Percentiles rank a stretch among this genome's conserved stretches.
These are phyloP conservation scores for Ophiostoma tasmaniense DNA, from an alignment of 2,329 filamentous ascomycete genomes.

Conservation along the genomic window DNA sequence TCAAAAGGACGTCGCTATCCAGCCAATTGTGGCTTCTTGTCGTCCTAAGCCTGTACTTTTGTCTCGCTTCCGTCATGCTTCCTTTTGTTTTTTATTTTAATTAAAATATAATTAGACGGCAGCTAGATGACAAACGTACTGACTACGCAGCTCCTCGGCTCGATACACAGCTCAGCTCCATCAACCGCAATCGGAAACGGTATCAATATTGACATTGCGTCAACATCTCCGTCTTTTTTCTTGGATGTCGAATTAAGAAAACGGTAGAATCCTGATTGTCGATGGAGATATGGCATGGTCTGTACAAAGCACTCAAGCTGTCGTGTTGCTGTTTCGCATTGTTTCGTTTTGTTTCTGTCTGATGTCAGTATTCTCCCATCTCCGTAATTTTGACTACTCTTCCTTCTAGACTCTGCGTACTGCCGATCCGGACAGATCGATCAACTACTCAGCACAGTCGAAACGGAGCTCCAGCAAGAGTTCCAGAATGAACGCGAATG, in stretches of 20 bases:
- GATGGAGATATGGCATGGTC: neutral
- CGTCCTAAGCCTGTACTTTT: neutral
- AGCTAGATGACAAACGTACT: neutral
- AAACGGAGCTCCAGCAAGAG: neutral
- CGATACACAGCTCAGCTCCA: neutral
- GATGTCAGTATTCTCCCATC: neutral
- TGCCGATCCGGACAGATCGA: neutral
- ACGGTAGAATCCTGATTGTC: too few relatives aligned
- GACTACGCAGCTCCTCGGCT: neutral
- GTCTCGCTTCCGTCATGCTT: neutral
- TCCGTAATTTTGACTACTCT: neutral
- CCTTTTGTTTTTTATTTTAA: neutral
- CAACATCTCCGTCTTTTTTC: neutral
- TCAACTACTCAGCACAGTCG: neutral
- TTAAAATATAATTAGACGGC: too few relatives aligned
- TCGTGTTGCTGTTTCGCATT: neutral
- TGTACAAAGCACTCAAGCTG: neutral
- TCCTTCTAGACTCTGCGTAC: too few relatives aligned
- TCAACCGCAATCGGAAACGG: neutral
- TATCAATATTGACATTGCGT: neutral
- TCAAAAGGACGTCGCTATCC: neutral
- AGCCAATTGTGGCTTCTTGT: neutral
- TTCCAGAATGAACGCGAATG: neutral
- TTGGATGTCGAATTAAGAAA: too few relatives aligned
- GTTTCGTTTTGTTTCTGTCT: constrained; percentile 1